phyloP scores from a whole-genome alignment of 352 stramenopile species.

The Globisporangium parvum region DNA sequence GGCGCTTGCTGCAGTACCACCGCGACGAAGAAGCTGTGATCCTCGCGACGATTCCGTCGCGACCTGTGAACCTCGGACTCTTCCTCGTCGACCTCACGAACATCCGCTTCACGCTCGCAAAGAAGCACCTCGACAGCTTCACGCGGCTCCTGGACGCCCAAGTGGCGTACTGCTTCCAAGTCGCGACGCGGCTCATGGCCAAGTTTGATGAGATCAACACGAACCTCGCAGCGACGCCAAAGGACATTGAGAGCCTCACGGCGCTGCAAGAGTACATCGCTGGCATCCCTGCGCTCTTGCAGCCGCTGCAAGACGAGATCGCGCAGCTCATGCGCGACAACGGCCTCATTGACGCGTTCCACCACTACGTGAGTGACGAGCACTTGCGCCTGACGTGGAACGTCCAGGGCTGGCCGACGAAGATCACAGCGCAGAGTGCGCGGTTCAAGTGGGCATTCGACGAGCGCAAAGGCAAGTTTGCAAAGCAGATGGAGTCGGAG shows the following conservation, averaged over 20 bases:
- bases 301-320: constrained; percentile 79
- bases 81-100: constrained; percentile 79
- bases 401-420: constrained; percentile 86
- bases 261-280: constrained; percentile 86
- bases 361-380: constrained; percentile 78
- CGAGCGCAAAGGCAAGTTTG: constrained; percentile 82
- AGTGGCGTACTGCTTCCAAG: constrained; percentile 53
- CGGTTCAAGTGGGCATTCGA: constrained; percentile 73
- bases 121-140: constrained; percentile 79
- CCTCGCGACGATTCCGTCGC: constrained; percentile 56
- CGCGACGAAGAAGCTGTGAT: constrained; percentile 62
- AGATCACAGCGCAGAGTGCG: constrained; percentile 77
- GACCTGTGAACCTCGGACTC: constrained; percentile 65
- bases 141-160: constrained; percentile 67
- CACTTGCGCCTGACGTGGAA: constrained; percentile 88
- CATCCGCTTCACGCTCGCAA: constrained; percentile 62
- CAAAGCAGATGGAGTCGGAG: constrained; percentile 92
- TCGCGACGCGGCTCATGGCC: constrained; percentile 57
- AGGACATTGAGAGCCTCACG: constrained; percentile 90
- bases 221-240: constrained; percentile 69
- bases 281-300: constrained; percentile 56
- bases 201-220: constrained; percentile 87
- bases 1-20: constrained; percentile 55
- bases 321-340: constrained; percentile 76
- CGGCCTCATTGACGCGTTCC: constrained; percentile 74